phyloP scores from a whole-genome alignment of 148 eudicot genomes.

The Selenicereus undatus region DNA sequence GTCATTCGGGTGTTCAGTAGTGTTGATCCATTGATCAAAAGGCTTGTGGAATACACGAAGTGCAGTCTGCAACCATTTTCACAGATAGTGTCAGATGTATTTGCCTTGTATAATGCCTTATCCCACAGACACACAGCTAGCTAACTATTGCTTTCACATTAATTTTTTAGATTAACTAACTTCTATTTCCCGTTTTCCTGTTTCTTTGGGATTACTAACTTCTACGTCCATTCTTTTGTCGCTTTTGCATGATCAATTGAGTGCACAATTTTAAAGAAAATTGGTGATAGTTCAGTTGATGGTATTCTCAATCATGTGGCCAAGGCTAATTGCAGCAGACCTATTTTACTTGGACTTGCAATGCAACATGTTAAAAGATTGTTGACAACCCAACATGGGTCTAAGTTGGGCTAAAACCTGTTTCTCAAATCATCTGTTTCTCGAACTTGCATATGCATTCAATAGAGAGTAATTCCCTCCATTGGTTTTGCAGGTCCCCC shows the following conservation, averaged over 20 bases:
- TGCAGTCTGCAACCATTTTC: no score
- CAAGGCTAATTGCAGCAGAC: background rate
- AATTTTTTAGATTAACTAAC: background rate
- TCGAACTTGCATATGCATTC: background rate
- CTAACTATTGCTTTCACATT: background rate
- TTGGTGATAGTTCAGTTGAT: background rate
- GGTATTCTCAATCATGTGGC: background rate
- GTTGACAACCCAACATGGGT: background rate
- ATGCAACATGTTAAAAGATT: background rate
- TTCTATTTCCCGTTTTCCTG: background rate
- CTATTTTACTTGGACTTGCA: background rate
- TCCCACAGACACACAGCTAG: no score
- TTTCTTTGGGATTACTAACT: no score
- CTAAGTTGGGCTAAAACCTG: background rate
- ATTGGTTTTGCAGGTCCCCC: constrained; percentile 39
- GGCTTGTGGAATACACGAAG: no score
- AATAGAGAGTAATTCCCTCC: constrained; percentile 19
- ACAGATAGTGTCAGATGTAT: no score
- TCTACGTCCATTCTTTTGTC: background rate
- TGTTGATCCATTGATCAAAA: no score
- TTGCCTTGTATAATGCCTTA: no score
- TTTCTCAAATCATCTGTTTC: no score
- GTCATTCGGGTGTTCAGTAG: no score
- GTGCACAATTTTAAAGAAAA: background rate
- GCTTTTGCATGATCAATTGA: background rate